Evolutionary conservation across 192 early-diverging fungal genomes (phyloP).

Genomic region (Pilobolus umbonatus): DNA sequence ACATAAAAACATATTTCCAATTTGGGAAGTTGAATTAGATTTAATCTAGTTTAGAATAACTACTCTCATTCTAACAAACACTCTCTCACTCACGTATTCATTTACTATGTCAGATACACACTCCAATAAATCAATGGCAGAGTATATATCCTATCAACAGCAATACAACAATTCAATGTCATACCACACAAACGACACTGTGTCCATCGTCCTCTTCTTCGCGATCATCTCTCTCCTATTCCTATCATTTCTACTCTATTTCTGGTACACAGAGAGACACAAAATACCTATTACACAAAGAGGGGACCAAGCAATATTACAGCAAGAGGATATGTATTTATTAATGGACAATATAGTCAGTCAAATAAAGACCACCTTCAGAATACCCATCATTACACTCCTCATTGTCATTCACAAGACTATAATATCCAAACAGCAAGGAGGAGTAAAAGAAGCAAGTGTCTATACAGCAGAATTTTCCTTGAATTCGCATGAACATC

Average conservation of each 20-base stretch:
- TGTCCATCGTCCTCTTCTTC: conserved; percentile 34
- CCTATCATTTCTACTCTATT: conserved; percentile 33
- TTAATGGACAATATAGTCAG: conserved; percentile 31
- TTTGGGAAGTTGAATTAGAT: neutral
- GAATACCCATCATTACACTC: conserved; percentile 27
- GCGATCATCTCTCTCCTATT: conserved; percentile 29
- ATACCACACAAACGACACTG: conserved; percentile 24
- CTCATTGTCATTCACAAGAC: conserved; percentile 21
- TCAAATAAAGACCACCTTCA: conserved; percentile 25
- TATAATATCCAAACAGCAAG: no score
- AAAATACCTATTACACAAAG: conserved; percentile 28
- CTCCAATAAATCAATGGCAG: no score
- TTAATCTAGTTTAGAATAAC: neutral
- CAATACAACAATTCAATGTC: conserved; percentile 22
- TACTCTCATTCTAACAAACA: no score
- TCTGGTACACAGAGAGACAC: conserved; percentile 38
- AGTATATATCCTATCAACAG: conserved; percentile 34
- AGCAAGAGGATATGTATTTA: conserved; percentile 32
- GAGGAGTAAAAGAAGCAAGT: conserved; percentile 13
- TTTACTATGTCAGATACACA: no score
- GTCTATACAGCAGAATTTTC: conserved; percentile 2
- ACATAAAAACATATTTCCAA: no score
- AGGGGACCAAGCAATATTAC: conserved; percentile 25
- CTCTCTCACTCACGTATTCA: no score
- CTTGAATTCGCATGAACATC: conserved; percentile 24